Conservation (phyloP, 805 yeast species). For the Isabelozyma gotoi region DNA sequence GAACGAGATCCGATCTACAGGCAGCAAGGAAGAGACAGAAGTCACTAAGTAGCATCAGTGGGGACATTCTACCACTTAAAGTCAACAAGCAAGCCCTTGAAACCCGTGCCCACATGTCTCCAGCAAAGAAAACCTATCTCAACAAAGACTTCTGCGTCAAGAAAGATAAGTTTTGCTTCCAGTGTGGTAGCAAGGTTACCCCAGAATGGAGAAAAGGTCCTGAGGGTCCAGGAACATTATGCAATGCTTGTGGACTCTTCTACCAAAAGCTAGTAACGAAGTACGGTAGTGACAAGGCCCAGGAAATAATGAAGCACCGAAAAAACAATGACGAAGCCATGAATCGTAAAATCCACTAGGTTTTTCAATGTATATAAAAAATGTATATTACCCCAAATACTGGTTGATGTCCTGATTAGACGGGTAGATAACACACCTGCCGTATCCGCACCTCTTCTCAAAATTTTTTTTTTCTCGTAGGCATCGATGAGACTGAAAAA, state of each 20-base stretch:
- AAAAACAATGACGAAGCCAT: conserved; percentile 10
- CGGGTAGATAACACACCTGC: not conserved
- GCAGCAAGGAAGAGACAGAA: not conserved
- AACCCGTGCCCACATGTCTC: not conserved
- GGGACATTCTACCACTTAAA: not conserved
- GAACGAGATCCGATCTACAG: not conserved
- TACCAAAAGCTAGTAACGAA: conserved; percentile 63
- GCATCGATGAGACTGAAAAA: not conserved
- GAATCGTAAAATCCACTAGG: conserved; percentile 17
- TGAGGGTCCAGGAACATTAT: conserved; percentile 68
- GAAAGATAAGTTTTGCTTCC: conserved; percentile 11
- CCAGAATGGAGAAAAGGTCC: conserved; percentile 90
- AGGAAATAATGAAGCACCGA: conserved; percentile 26
- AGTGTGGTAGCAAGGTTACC: conserved; percentile 57
- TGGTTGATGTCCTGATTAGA: not conserved
- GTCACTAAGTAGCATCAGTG: not conserved
- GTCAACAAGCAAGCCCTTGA: conserved; percentile 1
- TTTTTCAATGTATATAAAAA: not conserved
- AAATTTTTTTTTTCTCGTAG: too few relatives aligned
- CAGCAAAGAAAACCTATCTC: not conserved
- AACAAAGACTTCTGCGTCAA: not conserved
- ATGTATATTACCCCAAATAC: not conserved
- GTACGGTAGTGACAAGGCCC: conserved; percentile 47
- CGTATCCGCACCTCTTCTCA: not conserved
- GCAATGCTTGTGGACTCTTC: conserved; percentile 82